phyloP scores from a whole-genome alignment of 208 protist genomes.

The Acanthamoeba triangularis region DNA sequence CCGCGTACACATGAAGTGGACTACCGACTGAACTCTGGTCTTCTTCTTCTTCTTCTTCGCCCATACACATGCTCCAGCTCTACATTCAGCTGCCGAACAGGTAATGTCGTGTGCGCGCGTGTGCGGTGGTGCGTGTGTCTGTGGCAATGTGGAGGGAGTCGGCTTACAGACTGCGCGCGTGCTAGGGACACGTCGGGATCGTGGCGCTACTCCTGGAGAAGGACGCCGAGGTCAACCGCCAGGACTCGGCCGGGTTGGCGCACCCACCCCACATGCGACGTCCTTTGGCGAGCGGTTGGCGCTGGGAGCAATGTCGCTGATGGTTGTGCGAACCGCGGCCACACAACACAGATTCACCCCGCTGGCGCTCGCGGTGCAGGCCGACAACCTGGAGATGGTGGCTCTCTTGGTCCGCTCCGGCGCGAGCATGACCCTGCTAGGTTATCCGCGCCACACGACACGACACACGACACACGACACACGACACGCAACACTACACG shows the following conservation, averaged over 20 bases:
- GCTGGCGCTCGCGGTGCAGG: background rate
- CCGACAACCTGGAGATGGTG: slow-evolving; percentile 52
- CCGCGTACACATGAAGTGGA: background rate
- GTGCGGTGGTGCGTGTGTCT: background rate
- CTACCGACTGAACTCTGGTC: background rate
- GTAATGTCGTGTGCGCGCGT: background rate
- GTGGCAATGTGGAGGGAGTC: background rate
- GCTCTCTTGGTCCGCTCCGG: slow-evolving; percentile 14
- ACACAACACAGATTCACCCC: background rate
- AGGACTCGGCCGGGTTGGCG: background rate
- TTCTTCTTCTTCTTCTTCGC: background rate
- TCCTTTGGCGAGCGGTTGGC: background rate
- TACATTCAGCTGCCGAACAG: slow-evolving; percentile 23
- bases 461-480: background rate
- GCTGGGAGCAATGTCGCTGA: no score
- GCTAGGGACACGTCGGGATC: background rate
- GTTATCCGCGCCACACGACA: background rate
- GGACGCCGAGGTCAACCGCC: slow-evolving; percentile 29
- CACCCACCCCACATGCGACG: background rate
- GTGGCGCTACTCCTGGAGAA: slow-evolving; percentile 9
- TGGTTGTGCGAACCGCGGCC: background rate
- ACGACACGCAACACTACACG: no score
- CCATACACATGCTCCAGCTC: background rate
- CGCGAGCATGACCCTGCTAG: slow-evolving; percentile 12
- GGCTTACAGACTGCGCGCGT: background rate